These are phyloP conservation scores for Chenopodium quinoa DNA, from an alignment of 148 eudicot genomes.

Conservation along the genomic window DNA sequence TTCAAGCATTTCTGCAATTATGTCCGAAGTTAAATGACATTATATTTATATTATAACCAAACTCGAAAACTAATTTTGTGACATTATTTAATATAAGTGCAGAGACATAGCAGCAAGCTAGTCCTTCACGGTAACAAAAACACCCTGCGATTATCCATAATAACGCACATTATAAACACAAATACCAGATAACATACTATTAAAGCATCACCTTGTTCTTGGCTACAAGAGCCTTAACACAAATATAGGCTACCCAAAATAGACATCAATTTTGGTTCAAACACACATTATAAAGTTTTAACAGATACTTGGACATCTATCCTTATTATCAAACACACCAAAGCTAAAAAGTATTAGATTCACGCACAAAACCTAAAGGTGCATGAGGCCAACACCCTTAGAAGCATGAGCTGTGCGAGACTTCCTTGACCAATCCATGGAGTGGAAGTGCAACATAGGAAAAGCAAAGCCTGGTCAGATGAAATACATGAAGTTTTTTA, in stretches of 20 bases:
- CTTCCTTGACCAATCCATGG: background rate
- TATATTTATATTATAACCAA: too few relatives aligned
- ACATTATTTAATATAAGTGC: too few relatives aligned
- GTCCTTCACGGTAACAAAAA: background rate
- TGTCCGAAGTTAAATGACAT: too few relatives aligned
- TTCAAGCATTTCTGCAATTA: too few relatives aligned
- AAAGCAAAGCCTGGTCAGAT: slow-evolving; percentile 33
- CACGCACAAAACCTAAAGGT: slow-evolving; percentile 52
- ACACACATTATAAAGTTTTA: background rate
- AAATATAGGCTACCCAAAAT: background rate
- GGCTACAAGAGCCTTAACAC: background rate
- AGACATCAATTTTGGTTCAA: background rate
- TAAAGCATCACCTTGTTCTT: background rate
- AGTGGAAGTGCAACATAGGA: slow-evolving; percentile 2
- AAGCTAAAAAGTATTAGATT: slow-evolving; percentile 42
- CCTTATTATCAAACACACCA: slow-evolving; percentile 12
- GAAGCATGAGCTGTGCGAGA: slow-evolving; percentile 21
- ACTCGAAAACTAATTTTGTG: too few relatives aligned
- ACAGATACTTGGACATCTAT: background rate
- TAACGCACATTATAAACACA: background rate
- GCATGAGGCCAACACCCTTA: slow-evolving; percentile 35
- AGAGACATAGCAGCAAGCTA: background rate
- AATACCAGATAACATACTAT: background rate
- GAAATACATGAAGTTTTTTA: slow-evolving; percentile 50
- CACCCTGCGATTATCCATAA: too few relatives aligned